Base-by-base conservation (phyloP, 108 stramenopile species). In the Nannochloropsis oceanica region DNA sequence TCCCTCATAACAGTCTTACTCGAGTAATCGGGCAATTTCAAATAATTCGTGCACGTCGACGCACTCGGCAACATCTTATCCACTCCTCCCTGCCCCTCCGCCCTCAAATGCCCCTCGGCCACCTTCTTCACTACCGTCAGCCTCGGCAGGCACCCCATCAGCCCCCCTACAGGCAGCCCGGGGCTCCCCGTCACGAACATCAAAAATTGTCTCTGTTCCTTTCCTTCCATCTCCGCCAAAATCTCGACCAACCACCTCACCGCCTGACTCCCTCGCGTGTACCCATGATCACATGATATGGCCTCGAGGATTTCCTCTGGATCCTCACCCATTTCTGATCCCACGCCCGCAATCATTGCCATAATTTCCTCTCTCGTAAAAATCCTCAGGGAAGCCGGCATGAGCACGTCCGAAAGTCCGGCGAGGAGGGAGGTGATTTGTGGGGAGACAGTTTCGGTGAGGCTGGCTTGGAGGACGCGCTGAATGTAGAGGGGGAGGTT, bases 11-110 rank as follows among this genome's bases (percentile, higher is more conserved):
- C 95, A 84, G 93, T 94, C 89, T 96, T 94, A 83, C 93, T 94
- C 86, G 95, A 95, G 92, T 98, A 99, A 14, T 97, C 95, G 25
- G 99, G 99, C 43, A 99, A 94, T 90, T 99, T 99, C 84, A 99
- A 91, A 18, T 92, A 93, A 89, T 99, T 99, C 91, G 99, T 99
- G 92, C 99, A 99, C 73, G 99, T 99, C 24, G 93, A 94, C 10
- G 99, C 95, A 12, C 95, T 90, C 11, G 98, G 98, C 24, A 99
- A 92, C 80, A 95, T 92, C 44, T 96, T 94, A 11, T 90, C 93
- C 82, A 97, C 98, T 34, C 94, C 86, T 24, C 7, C 44, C 14
- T 24, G 59, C 27, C 82, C 83, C 83, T 27, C 18, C 22, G 59
- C 59, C n/a, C 59, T 73, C 59, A n/a, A 7, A n/a, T 73, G 59